Base-by-base conservation (phyloP, 2,329 filamentous ascomycete species). In the Pseudogymnoascus sp. region DNA sequence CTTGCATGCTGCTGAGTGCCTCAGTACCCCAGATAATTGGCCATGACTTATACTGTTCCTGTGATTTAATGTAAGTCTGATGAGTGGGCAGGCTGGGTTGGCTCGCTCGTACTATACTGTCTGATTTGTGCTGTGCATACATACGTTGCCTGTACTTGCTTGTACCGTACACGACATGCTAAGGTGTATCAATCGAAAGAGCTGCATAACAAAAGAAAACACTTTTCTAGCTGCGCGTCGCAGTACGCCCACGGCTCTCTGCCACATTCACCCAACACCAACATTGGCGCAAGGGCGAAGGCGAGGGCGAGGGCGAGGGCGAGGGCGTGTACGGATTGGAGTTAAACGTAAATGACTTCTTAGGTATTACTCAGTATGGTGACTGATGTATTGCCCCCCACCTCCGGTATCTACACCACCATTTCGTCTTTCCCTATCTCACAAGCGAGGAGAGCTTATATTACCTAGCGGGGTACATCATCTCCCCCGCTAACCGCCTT, bases 381-480 rank as follows among this genome's bases (percentile, higher is more conserved):
- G 47, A 53, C 47, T 53, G 47, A 53, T 53, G 47, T 33, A 53
- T 53, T 53, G 47, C 47, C 47, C 47, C 47, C 47, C 47, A 53
- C 47, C 4, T 53, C 47, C 15, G 47, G 28, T 53, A 53, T 53
- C 47, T 30, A 30, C 43, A 53, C 5, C 43, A 53, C n/a, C 25
- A 50, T 22, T 18, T 35, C 47, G 20, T 20, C n/a, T 33, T 53
- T 53, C 47, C 47, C 47, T 53, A 53, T 53, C 47, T 33, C 47
- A 53, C 47, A 53, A 53, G 47, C 47, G 47, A 53, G 25, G 47
- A 53, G 47, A 53, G 47, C 47, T 53, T 53, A 53, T 33, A 53
- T 53, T 53, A 33, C 47, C 47, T 53, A 53, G 47, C 47, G 47
- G 47, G 28, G 47, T 53, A 53, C 28, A 7, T 53, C 6, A 9